phyloP scores from a whole-genome alignment of 1,284 basidiomycete species.

The Wolfiporia cocos region DNA sequence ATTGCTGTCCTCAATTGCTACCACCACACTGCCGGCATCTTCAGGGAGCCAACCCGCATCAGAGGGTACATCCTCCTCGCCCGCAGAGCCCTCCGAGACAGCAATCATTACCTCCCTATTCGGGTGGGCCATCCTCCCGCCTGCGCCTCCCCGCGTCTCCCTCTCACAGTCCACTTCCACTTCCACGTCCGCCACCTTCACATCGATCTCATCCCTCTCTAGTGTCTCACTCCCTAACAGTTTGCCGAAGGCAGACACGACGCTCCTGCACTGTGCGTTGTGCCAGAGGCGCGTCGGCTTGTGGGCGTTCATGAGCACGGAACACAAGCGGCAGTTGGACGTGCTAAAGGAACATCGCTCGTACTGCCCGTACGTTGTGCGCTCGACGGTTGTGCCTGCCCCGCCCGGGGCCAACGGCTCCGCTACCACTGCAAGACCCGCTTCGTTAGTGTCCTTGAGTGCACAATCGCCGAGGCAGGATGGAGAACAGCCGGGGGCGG shows the following conservation, averaged over 20 bases:
- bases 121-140: constrained; percentile 54
- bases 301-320: constrained; percentile 54
- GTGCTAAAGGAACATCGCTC: constrained; percentile 73
- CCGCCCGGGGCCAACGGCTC: no score
- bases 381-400: constrained; percentile 61
- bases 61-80: no score
- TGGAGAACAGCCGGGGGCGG: constrained; percentile 24
- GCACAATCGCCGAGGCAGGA: constrained; percentile 25
- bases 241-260: constrained; percentile 32
- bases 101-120: constrained; percentile 61
- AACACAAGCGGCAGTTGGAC: constrained; percentile 52
- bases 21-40: constrained; percentile 15
- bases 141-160: constrained; percentile 29
- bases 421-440: no score
- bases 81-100: constrained; percentile 39
- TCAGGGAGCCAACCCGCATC: no score
- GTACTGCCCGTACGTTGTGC: constrained; percentile 74
- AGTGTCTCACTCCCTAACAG: constrained; percentile 24
- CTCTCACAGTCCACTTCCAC: constrained; percentile 35
- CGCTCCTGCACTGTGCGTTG: constrained; percentile 56
- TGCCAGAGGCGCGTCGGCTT: constrained; percentile 73
- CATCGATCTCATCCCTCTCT: constrained; percentile 36
- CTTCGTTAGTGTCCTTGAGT: no score
- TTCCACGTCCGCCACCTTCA: constrained; percentile 30
- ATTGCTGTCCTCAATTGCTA: constrained; percentile 23